Percentiles rank a stretch among this genome's conserved stretches.
phyloP scores from a whole-genome alignment of 768 basidiomycete species.

The Daedalea quercina region DNA sequence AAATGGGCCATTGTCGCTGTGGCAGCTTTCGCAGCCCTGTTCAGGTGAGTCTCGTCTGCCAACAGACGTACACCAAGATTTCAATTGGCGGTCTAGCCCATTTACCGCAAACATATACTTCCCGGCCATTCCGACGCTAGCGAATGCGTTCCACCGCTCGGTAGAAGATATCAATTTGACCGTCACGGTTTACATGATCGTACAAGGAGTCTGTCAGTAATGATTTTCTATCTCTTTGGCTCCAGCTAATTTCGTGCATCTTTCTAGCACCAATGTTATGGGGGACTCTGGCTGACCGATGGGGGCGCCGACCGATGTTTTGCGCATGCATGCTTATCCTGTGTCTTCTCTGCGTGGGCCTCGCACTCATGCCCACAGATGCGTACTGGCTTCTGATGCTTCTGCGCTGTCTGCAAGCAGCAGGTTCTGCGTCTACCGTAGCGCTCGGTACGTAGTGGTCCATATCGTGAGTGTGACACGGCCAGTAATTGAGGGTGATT shows the following conservation, averaged over 20 bases:
- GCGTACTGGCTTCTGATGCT: conserved; percentile 78
- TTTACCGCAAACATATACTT: conserved; percentile 74
- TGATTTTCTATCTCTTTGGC: neutral
- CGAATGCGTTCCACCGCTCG: conserved; percentile 54
- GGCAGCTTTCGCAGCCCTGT: conserved; percentile 51
- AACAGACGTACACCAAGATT: too few species aligned
- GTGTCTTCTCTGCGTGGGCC: conserved; percentile 55
- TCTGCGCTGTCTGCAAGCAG: conserved; percentile 73
- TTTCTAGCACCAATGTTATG: conserved; percentile 43
- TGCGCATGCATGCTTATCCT: conserved; percentile 58
- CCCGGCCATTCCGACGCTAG: conserved; percentile 68
- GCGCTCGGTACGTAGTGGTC: conserved; percentile 53
- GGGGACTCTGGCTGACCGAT: conserved; percentile 63
- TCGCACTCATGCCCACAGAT: conserved; percentile 45
- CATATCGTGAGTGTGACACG: neutral
- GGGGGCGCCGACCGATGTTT: conserved; percentile 60
- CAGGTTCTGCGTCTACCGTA: conserved; percentile 74
- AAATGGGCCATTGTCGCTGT: conserved; percentile 67
- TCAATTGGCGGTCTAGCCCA: too few species aligned
- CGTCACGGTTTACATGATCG: conserved; percentile 69
- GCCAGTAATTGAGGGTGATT: neutral
- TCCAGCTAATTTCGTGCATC: neutral
- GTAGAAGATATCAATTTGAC: conserved; percentile 74
- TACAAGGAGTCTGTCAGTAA: conserved; percentile 53
- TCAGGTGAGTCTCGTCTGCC: conserved; percentile 47